Conservation (phyloP, 169 alveolate species). For the Cryptosporidium tyzzeri region DNA sequence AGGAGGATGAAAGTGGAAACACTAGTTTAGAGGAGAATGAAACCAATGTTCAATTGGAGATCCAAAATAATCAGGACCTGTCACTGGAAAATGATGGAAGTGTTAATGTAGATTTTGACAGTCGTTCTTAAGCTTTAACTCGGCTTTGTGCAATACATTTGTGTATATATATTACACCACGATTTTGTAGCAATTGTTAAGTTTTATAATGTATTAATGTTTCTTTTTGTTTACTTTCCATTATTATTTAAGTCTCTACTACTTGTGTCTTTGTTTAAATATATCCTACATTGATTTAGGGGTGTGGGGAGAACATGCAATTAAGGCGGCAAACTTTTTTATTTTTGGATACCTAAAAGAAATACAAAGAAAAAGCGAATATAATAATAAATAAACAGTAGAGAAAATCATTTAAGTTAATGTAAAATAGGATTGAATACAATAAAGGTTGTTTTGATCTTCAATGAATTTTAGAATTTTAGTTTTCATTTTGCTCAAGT, state of each 20-base stretch:
- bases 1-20: not conserved
- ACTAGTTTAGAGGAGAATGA: not conserved
- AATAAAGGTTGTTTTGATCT: conserved; percentile 11
- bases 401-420: not conserved
- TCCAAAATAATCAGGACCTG: not conserved
- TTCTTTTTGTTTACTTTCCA: not conserved
- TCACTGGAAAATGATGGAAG: not conserved
- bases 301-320: conserved; percentile 48
- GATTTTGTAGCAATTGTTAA: too few relatives aligned
- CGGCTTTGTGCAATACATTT: not conserved
- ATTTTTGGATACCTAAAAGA: conserved; percentile 40
- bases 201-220: not conserved
- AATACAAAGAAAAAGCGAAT: not conserved
- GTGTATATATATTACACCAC: not conserved
- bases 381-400: not conserved
- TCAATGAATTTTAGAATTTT: conserved; percentile 11
- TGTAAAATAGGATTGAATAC: not conserved
- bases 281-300: not conserved
- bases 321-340: conserved; percentile 20
- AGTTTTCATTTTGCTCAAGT: conserved; percentile 1
- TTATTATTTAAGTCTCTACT: not conserved
- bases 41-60: not conserved
- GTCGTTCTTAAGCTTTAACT: not conserved
- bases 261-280: not conserved
- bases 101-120: not conserved